Evolutionary conservation across 2,329 filamentous ascomycete genomes (phyloP).

Genomic region (Fusarium chaquense): DNA sequence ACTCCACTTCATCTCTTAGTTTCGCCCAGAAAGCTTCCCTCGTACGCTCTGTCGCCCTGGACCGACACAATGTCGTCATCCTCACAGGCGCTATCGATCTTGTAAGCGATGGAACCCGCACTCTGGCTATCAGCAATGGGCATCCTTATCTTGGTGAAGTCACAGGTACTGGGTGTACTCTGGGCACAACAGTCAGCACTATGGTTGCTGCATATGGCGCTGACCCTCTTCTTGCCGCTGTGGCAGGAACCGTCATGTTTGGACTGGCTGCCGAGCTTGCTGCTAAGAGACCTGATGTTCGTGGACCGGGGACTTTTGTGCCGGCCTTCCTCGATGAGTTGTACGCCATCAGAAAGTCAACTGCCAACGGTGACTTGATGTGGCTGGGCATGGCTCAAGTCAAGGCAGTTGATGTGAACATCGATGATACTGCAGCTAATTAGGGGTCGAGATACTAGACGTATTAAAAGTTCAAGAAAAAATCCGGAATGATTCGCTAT

Average conservation of each 20-base stretch:
- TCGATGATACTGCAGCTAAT: conserved; percentile 22
- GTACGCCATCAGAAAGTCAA: conserved; percentile 62
- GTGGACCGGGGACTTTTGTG: conserved; percentile 87
- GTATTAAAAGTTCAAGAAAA: conserved; percentile 1
- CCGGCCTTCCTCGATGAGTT: conserved; percentile 85
- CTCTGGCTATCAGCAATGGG: conserved; percentile 79
- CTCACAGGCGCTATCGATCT: conserved; percentile 86
- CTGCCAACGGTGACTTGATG: conserved; percentile 58
- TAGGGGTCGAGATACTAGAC: neutral
- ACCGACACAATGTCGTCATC: conserved; percentile 76
- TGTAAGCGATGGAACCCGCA: conserved; percentile 78
- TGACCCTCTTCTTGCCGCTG: conserved; percentile 77
- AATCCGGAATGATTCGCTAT: conserved; percentile 6
- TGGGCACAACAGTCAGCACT: conserved; percentile 84
- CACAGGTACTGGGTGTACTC: conserved; percentile 85
- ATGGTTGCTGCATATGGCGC: conserved; percentile 72
- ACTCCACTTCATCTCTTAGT: conserved; percentile 74
- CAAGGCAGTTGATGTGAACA: conserved; percentile 51
- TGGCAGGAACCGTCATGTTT: conserved; percentile 81
- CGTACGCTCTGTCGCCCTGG: conserved; percentile 72
- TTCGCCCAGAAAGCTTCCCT: conserved; percentile 67
- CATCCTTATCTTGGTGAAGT: conserved; percentile 76
- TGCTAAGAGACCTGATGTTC: conserved; percentile 73
- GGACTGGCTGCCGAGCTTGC: conserved; percentile 78
- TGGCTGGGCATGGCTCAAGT: conserved; percentile 68